A percentile compares a stretch with the other conserved stretches of the same genome.
These are phyloP conservation scores for Camellia japonica DNA, from an alignment of 148 eudicot genomes.

Conservation along the genomic window DNA sequence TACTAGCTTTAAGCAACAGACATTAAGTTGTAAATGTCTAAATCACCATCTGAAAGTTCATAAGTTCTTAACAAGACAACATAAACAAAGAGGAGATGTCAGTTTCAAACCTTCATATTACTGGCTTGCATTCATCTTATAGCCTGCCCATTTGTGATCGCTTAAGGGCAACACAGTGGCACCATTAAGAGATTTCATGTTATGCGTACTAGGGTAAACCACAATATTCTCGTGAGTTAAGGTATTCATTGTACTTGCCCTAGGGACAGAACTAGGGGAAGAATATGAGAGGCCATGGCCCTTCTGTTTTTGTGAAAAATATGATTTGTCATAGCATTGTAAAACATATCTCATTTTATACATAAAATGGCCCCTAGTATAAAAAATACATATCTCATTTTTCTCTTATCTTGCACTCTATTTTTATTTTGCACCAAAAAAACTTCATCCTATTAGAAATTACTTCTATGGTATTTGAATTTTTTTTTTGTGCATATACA, in stretches of 20 bases:
- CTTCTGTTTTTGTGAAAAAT: too few relatives aligned
- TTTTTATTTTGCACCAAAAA: too few relatives aligned
- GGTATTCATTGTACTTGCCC: background rate
- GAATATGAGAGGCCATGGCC: too few relatives aligned
- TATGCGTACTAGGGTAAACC: conserved; percentile 22
- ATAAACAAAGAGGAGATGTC: background rate
- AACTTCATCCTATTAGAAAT: too few relatives aligned
- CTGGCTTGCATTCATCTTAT: conserved; percentile 22
- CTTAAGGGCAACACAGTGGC: conserved; percentile 22
- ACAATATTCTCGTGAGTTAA: conserved; percentile 18
- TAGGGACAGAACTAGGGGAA: too few relatives aligned
- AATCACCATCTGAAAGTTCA: background rate
- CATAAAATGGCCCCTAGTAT: too few relatives aligned
- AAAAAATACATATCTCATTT: too few relatives aligned
- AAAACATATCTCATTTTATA: too few relatives aligned
- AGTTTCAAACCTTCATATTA: background rate
- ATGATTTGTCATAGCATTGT: too few relatives aligned
- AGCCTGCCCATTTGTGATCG: conserved; percentile 43
- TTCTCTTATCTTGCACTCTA: too few relatives aligned
- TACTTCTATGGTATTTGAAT: too few relatives aligned
- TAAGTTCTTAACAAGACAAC: background rate
- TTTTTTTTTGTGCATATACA: too few relatives aligned
- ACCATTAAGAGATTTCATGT: conserved; percentile 30
- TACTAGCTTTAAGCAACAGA: background rate
- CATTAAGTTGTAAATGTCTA: background rate